phyloP scores from a whole-genome alignment of 2,329 filamentous ascomycete species.

The Aureobasidium pullulans region DNA sequence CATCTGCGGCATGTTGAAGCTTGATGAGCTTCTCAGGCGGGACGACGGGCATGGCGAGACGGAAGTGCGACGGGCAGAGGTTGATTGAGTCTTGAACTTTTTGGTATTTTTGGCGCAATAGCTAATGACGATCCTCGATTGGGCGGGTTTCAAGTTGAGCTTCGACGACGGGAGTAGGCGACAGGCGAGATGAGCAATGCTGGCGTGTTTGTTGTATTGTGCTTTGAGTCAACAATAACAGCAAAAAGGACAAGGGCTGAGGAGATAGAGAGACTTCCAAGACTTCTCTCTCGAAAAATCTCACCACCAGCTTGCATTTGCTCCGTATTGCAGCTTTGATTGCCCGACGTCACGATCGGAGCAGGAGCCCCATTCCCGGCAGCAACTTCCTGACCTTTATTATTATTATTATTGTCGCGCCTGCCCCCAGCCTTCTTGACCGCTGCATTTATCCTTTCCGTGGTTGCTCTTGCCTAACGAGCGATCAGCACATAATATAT shows the following conservation, averaged over 20 bases:
- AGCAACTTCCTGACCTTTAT: background rate
- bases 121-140: background rate
- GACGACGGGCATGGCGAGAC: conserved; percentile 74
- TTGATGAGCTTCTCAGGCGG: conserved; percentile 81
- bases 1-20: conserved; percentile 79
- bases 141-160: conserved; percentile 2
- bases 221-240: background rate
- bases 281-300: no score
- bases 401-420: background rate
- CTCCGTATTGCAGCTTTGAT: no score
- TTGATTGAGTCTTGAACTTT: background rate
- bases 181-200: conserved; percentile 7
- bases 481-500: background rate
- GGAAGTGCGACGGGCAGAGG: background rate
- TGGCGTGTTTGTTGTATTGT: background rate
- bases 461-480: background rate
- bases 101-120: background rate
- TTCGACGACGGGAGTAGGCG: background rate
- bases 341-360: background rate
- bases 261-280: no score
- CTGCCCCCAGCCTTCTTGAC: background rate
- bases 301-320: no score
- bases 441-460: background rate
- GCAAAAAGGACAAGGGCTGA: background rate
- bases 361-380: background rate